Evolutionary conservation across 768 basidiomycete genomes (phyloP), one percentile per base, ranked within the genome.

Genomic region (Flagelloscypha sp.): DNA sequence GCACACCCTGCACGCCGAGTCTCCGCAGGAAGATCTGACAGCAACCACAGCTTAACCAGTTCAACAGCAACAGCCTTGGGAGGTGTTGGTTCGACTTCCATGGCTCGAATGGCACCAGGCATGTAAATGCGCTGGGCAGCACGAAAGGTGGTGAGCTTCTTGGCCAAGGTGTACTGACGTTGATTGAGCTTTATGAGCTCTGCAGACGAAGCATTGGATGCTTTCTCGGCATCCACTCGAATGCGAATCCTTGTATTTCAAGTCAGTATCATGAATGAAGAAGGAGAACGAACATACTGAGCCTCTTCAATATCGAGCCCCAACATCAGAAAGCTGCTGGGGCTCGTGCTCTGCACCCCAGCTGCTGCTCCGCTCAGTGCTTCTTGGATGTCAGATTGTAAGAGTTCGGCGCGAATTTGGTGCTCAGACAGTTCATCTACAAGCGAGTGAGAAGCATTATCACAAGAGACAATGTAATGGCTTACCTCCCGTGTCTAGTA

Each of bases 281-380:
- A 17, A 8, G n/a, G 7, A 7, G 20, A 8, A 23, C 19, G 23
- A 12, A 47, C 44, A 7, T 44, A 50, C 48, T 46, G 47, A 7
- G 30, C 13, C 10, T 48, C 44, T 24, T 50, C 44, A 3, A 50
- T n/a, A 9, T 48, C 44, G 19, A 50, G 25, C 5, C 36, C 47
- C 16, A 50, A 9, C 17, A 24, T 17, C 6, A 50, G n/a, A 24
- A 50, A 50, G 7, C 19, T 28, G 5, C 35, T 23, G 5, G 44
- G 36, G 20, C 32, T 46, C 6, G 35, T 42, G 10, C 23, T 17
- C 36, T 50, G 41, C 23, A 38, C n/a, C n/a, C n/a, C n/a, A n/a
- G n/a, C n/a, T 36, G 35, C 25, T 27, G n/a, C 17, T 27, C n/a
- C n/a, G n/a, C n/a, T n/a, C n/a, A n/a, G n/a, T n/a, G n/a, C n/a